phyloP scores from a whole-genome alignment of 768 basidiomycete species.

The Trametes gibbosa region DNA sequence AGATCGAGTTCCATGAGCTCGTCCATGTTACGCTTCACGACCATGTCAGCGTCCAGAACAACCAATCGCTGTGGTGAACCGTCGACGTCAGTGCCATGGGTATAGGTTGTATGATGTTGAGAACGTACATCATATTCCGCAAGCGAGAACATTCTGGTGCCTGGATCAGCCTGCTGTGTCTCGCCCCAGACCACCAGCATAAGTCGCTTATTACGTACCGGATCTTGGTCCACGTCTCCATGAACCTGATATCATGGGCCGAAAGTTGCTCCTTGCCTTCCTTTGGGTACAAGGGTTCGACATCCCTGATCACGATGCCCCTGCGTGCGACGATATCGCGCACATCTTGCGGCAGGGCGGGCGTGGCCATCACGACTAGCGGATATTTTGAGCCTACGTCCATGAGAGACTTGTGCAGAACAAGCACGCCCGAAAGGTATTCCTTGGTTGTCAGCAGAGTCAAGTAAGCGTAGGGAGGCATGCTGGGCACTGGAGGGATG shows the following conservation, averaged over 20 bases:
- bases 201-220: slow-evolving; percentile 32
- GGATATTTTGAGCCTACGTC: slow-evolving; percentile 45
- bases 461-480: slow-evolving; percentile 54
- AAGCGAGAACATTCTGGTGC: slow-evolving; percentile 59
- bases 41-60: slow-evolving; percentile 87
- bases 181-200: no score
- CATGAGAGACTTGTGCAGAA: slow-evolving; percentile 48
- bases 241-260: slow-evolving; percentile 46
- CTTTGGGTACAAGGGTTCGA: slow-evolving; percentile 56
- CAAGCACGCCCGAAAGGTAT: slow-evolving; percentile 58
- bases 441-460: slow-evolving; percentile 71
- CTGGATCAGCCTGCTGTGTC: background rate
- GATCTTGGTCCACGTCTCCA: slow-evolving; percentile 66
- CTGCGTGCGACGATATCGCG: slow-evolving; percentile 47
- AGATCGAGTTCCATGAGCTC: slow-evolving; percentile 56
- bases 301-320: slow-evolving; percentile 54
- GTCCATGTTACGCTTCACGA: slow-evolving; percentile 82
- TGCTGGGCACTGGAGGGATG: slow-evolving; percentile 11
- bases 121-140: slow-evolving; percentile 59
- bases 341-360: slow-evolving; percentile 35
- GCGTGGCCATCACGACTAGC: slow-evolving; percentile 51
- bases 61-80: slow-evolving; percentile 57
- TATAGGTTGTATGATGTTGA: background rate
- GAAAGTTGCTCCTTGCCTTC: slow-evolving; percentile 37
- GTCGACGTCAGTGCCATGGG: background rate